Conservation (phyloP, 2,329 filamentous ascomycete species). For the Penicillium vulpinum region DNA sequence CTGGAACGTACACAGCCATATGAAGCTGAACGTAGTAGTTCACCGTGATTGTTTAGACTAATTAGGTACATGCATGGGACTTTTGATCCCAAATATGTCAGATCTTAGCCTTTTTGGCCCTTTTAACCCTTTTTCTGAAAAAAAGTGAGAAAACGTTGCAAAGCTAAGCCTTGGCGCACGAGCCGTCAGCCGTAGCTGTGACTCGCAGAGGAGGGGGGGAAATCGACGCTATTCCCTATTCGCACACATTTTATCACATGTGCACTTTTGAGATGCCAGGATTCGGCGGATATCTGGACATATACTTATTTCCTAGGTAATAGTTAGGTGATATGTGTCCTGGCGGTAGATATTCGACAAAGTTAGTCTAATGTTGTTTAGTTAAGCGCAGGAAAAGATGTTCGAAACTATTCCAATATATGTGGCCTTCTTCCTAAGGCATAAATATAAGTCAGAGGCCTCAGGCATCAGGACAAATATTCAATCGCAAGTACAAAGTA, state of each 20-base stretch:
- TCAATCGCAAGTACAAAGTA: too few species aligned
- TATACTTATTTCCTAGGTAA: background rate
- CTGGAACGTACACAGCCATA: too few species aligned
- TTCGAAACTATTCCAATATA: too few species aligned
- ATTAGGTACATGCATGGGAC: background rate
- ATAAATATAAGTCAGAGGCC: too few species aligned
- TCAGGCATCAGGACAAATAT: too few species aligned
- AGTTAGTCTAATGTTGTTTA: background rate
- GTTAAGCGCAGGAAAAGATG: too few species aligned
- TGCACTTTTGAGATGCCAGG: background rate
- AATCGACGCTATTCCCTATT: background rate
- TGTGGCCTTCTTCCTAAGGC: too few species aligned
- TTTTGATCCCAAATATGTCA: background rate
- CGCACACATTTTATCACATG: background rate
- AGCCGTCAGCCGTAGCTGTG: background rate
- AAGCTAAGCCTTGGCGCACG: background rate
- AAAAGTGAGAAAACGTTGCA: background rate
- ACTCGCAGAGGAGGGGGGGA: background rate
- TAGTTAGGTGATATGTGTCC: background rate
- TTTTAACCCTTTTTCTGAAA: too few species aligned
- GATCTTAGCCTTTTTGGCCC: too few species aligned
- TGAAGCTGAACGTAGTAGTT: background rate
- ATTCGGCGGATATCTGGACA: background rate
- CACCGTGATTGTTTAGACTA: background rate
- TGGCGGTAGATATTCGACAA: background rate